Evolutionary conservation across 768 basidiomycete species (phyloP).

Genomic region (Butyriboletus loyo): DNA sequence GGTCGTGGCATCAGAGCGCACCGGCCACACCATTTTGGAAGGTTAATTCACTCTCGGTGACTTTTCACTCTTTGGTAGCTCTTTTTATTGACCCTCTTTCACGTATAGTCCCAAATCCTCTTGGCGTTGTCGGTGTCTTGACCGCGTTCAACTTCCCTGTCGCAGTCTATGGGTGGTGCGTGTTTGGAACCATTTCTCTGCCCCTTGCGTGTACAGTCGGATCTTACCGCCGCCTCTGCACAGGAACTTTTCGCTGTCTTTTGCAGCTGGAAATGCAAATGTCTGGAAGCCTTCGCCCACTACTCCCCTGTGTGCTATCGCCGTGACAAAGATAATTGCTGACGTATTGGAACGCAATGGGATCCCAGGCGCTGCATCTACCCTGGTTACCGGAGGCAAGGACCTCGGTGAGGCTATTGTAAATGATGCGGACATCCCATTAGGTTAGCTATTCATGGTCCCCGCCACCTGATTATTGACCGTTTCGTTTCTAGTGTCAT

Average conservation of each 20-base stretch:
- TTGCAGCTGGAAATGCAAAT: conserved; percentile 90
- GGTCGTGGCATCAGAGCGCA: conserved; percentile 83
- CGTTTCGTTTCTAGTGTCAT: conserved; percentile 60
- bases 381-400: conserved; percentile 79
- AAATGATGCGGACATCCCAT: conserved; percentile 67
- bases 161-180: conserved; percentile 87
- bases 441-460: conserved; percentile 48
- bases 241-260: conserved; percentile 88
- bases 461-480: conserved; percentile 1
- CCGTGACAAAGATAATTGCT: conserved; percentile 82
- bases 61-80: not conserved
- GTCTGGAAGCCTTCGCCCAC: conserved; percentile 94
- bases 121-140: conserved; percentile 71
- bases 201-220: conserved; percentile 1
- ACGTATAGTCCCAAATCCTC: conserved; percentile 79
- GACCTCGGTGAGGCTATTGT: conserved; percentile 79
- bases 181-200: conserved; percentile 1
- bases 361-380: conserved; percentile 79
- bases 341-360: conserved; percentile 78
- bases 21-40: conserved; percentile 89
- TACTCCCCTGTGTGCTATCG: conserved; percentile 88
- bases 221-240: conserved; percentile 8
- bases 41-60: conserved; percentile 38
- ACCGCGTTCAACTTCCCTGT: conserved; percentile 97
- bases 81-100: conserved; percentile 13